Conservation (phyloP, 352 stramenopile species). For the Pythium brachiatum region DNA sequence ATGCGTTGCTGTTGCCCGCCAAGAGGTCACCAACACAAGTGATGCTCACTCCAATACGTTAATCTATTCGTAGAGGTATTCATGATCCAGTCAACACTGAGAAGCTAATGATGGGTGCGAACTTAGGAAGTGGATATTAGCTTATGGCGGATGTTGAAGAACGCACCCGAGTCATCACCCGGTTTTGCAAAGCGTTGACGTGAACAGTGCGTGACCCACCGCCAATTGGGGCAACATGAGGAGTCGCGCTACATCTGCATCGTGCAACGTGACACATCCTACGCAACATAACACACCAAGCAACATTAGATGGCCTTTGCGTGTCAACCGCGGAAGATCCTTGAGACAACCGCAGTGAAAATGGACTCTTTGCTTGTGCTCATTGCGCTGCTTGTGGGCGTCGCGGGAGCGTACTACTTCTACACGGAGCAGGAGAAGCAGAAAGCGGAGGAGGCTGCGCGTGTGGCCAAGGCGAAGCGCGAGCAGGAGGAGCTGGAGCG, state of each 20-base stretch:
- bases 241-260: background rate
- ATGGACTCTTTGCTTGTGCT: constrained; percentile 38
- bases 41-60: background rate
- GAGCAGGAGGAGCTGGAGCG: constrained; percentile 40
- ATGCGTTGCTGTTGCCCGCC: too few relatives aligned
- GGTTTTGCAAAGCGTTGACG: constrained; percentile 13
- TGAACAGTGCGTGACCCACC: constrained; percentile 2
- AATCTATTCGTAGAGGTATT: background rate
- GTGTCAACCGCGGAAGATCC: constrained; percentile 16
- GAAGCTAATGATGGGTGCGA: background rate
- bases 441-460: constrained; percentile 30
- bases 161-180: background rate
- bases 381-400: constrained; percentile 54
- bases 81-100: background rate
- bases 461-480: constrained; percentile 51
- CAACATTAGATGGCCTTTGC: constrained; percentile 21
- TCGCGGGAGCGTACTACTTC: constrained; percentile 57
- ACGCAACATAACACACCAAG: constrained; percentile 12
- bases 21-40: background rate
- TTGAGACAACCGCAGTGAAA: constrained; percentile 1
- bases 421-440: constrained; percentile 51
- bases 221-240: background rate
- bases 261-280: background rate
- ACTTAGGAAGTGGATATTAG: background rate
- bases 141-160: background rate